Evolutionary conservation across 805 yeast species (phyloP).

Genomic region (Blastobotrys peoriensis): DNA sequence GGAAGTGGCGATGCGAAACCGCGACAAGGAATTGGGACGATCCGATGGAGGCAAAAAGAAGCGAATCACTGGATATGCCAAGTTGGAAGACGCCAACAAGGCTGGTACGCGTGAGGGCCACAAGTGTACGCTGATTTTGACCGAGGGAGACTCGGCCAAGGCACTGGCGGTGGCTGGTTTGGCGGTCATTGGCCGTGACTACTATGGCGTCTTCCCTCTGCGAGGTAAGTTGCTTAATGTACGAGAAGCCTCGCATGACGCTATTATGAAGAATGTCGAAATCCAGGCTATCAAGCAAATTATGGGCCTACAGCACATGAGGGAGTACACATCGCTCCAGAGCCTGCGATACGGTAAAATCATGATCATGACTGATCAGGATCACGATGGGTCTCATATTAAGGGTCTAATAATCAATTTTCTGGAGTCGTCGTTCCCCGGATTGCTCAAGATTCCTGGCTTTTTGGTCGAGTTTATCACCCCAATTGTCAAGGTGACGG

Average conservation of each 20-base stretch:
- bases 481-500: slow-evolving; percentile 88
- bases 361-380: slow-evolving; percentile 99
- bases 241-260: slow-evolving; percentile 95
- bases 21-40: slow-evolving; percentile 77
- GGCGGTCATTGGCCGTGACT: slow-evolving; percentile 91
- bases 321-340: slow-evolving; percentile 64
- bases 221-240: slow-evolving; percentile 94
- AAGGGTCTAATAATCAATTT: slow-evolving; percentile 93
- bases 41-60: slow-evolving; percentile 79
- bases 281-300: slow-evolving; percentile 93
- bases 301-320: slow-evolving; percentile 91
- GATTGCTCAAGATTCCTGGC: slow-evolving; percentile 82
- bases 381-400: slow-evolving; percentile 98
- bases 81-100: slow-evolving; percentile 89
- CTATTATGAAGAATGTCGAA: slow-evolving; percentile 85
- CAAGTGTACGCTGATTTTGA: slow-evolving; percentile 85
- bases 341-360: slow-evolving; percentile 89
- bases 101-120: slow-evolving; percentile 93
- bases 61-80: slow-evolving; percentile 82
- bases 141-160: slow-evolving; percentile 97
- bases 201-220: slow-evolving; percentile 90
- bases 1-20: slow-evolving; percentile 82
- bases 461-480: slow-evolving; percentile 91
- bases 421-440: slow-evolving; percentile 90
- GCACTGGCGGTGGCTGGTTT: slow-evolving; percentile 89